phyloP scores from a whole-genome alignment of 2,329 filamentous ascomycete genomes.

The Xylaria sp. region DNA sequence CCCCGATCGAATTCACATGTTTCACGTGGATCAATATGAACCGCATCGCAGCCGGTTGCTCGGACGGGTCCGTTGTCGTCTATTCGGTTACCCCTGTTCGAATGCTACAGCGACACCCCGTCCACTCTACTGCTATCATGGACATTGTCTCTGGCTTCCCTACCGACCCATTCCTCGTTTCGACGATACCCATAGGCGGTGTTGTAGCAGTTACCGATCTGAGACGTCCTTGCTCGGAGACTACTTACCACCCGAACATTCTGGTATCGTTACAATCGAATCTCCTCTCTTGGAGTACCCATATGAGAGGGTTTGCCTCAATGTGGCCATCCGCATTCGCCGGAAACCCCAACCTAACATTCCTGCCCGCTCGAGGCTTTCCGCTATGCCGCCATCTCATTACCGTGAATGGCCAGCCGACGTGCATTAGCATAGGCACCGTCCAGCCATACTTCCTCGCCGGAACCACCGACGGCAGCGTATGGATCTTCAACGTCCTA shows the following conservation, averaged over 20 bases:
- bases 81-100: conserved; percentile 50
- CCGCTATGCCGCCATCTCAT: conserved; percentile 49
- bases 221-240: conserved; percentile 46
- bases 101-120: conserved; percentile 46
- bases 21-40: conserved; percentile 53
- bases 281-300: conserved; percentile 50
- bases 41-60: conserved; percentile 50
- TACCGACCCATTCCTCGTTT: conserved; percentile 50
- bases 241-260: conserved; percentile 48
- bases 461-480: conserved; percentile 49
- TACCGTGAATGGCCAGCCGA: conserved; percentile 46
- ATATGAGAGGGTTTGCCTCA: conserved; percentile 50
- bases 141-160: conserved; percentile 53
- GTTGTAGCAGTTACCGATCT: conserved; percentile 50
- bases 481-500: conserved; percentile 45
- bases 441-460: conserved; percentile 50
- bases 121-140: conserved; percentile 50
- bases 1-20: conserved; percentile 45
- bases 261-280: conserved; percentile 49
- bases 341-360: conserved; percentile 48
- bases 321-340: conserved; percentile 49
- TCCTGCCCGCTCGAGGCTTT: conserved; percentile 49
- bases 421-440: conserved; percentile 44
- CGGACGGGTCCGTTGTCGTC: conserved; percentile 50
- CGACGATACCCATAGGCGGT: conserved; percentile 51